Evolutionary conservation across 169 alveolate species (phyloP).

Genomic region (Cryptosporidium baileyi): DNA sequence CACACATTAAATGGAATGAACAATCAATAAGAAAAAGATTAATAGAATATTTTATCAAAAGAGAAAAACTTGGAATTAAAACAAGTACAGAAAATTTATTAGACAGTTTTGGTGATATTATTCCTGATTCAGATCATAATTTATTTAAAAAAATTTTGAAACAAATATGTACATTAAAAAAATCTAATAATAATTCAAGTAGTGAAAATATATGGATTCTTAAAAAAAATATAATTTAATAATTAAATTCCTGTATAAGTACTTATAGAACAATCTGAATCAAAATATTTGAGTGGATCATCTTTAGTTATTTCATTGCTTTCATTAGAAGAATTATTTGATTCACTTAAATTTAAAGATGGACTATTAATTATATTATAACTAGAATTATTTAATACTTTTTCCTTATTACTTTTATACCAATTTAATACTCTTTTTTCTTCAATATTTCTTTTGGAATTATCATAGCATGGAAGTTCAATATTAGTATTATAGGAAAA

Average conservation of each 20-base stretch:
- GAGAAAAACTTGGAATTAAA: conserved; percentile 42
- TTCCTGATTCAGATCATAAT: conserved; percentile 39
- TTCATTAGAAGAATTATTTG: not conserved
- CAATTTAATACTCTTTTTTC: not conserved
- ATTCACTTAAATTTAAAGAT: not conserved
- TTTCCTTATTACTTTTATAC: not conserved
- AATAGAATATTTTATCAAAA: conserved; percentile 27
- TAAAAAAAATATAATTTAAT: not conserved
- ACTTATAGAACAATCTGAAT: conserved; percentile 62
- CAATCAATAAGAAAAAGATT: conserved; percentile 24
- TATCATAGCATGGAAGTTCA: no score
- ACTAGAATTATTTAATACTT: not conserved
- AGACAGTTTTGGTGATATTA: conserved; percentile 33
- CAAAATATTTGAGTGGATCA: conserved; percentile 54
- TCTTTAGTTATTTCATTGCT: not conserved
- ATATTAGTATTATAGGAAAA: no score
- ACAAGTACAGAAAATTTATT: conserved; percentile 60
- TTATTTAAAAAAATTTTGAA: conserved; percentile 29
- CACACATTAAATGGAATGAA: conserved; percentile 1
- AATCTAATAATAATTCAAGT: not conserved
- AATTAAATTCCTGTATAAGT: conserved; percentile 36
- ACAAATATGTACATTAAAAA: conserved; percentile 6
- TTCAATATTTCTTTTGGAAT: not conserved
- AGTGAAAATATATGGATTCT: conserved; percentile 30
- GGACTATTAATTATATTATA: not conserved